phyloP scores from a whole-genome alignment of 257 asterid species.

The Solanum pinnatisectum region DNA sequence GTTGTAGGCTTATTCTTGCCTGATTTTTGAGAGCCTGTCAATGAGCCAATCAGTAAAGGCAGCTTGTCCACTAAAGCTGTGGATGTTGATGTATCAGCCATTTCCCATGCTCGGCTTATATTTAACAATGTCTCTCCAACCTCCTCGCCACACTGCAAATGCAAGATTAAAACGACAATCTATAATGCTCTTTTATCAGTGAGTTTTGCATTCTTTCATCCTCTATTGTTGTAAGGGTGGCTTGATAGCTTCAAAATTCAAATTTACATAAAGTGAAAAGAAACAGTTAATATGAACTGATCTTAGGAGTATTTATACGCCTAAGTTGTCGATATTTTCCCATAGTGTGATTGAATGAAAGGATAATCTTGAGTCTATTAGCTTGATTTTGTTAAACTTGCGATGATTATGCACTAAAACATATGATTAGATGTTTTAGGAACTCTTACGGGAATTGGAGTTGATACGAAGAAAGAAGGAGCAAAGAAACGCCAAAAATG shows the following conservation, averaged over 20 bases:
- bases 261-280: not conserved
- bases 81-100: conserved; percentile 64
- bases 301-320: too few relatives aligned
- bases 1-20: conserved; percentile 38
- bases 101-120: conserved; percentile 87
- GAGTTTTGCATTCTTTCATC: not conserved
- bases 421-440: too few relatives aligned
- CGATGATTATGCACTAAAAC: too few relatives aligned
- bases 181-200: not conserved
- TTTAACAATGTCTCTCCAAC: conserved; percentile 57
- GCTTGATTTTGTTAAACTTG: too few relatives aligned
- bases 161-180: not conserved
- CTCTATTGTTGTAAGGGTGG: not conserved
- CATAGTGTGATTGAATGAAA: too few relatives aligned
- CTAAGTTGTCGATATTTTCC: too few relatives aligned
- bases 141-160: conserved; percentile 77
- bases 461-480: too few relatives aligned
- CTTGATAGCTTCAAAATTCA: not conserved
- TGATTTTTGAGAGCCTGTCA: conserved; percentile 45
- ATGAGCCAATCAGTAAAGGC: conserved; percentile 36
- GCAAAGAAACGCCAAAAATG: too few relatives aligned
- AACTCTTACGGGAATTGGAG: too few relatives aligned
- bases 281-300: not conserved
- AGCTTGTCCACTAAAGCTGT: conserved; percentile 48
- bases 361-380: too few relatives aligned